Conservation (phyloP, 1,284 basidiomycete genomes). For the Stygiomarasmius scandens region DNA sequence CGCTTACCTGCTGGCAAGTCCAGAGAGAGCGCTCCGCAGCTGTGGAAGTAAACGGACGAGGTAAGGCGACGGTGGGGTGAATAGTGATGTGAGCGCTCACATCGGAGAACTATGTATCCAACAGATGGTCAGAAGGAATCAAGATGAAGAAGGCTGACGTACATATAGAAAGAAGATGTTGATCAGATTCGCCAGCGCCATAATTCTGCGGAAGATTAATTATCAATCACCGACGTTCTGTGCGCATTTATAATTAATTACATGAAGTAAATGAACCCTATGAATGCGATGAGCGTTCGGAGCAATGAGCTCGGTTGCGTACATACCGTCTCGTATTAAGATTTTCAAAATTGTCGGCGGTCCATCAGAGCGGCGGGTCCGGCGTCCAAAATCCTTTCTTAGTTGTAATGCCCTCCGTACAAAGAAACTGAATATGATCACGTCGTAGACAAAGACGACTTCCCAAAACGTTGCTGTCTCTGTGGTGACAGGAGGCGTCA, state of each 20-base stretch:
- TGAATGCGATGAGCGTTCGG: neutral
- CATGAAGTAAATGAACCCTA: constrained; percentile 23
- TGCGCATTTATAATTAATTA: constrained; percentile 25
- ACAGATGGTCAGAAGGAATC: too few relatives aligned
- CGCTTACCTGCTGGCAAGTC: constrained; percentile 43
- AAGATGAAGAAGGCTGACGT: neutral
- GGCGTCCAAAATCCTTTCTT: too few relatives aligned
- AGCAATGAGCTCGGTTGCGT: neutral
- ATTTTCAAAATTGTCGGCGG: too few relatives aligned
- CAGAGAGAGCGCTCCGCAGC: constrained; percentile 38
- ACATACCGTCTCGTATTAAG: constrained; percentile 41
- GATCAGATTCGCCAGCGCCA: constrained; percentile 40
- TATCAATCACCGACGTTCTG: neutral
- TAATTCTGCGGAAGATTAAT: constrained; percentile 30
- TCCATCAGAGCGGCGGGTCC: too few relatives aligned
- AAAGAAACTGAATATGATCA: constrained; percentile 16
- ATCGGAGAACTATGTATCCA: constrained; percentile 1
- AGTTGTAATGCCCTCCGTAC: too few relatives aligned
- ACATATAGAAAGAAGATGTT: constrained; percentile 47
- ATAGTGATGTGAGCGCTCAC: constrained; percentile 20
- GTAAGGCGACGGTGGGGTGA: neutral
- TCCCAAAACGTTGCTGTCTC: constrained; percentile 13
- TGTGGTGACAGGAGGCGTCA: too few relatives aligned
- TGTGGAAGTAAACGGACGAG: constrained; percentile 30
- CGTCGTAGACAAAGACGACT: constrained; percentile 21